These are phyloP conservation scores for Takashimella koratensis DNA, from an alignment of 1,284 basidiomycete species.

Conservation along the genomic window DNA sequence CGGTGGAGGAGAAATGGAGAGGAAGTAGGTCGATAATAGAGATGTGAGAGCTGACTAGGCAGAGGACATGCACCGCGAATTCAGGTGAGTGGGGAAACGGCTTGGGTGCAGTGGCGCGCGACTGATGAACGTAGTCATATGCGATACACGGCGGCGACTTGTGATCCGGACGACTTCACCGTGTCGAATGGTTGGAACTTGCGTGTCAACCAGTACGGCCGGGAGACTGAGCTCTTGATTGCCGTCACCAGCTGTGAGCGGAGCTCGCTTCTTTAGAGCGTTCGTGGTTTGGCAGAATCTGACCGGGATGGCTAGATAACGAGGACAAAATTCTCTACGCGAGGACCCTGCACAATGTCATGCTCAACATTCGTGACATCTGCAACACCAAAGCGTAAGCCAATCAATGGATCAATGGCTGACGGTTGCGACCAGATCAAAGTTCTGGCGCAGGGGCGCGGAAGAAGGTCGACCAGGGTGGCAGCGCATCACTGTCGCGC, in stretches of 20 bases:
- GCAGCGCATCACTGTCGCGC: slow-evolving; percentile 87
- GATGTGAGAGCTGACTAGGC: slow-evolving; percentile 1
- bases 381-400: slow-evolving; percentile 77
- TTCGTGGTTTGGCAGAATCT: no score
- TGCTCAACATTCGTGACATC: slow-evolving; percentile 97
- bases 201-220: slow-evolving; percentile 76
- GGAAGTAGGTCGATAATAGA: slow-evolving; percentile 8
- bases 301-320: slow-evolving; percentile 50
- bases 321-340: slow-evolving; percentile 89
- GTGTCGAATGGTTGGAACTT: slow-evolving; percentile 75
- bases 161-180: slow-evolving; percentile 87
- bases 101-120: not conserved
- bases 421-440: slow-evolving; percentile 54
- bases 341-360: slow-evolving; percentile 88
- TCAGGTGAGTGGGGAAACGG: slow-evolving; percentile 60
- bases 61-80: slow-evolving; percentile 66
- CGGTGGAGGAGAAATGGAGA: slow-evolving; percentile 74
- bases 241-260: slow-evolving; percentile 62
- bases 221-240: slow-evolving; percentile 89
- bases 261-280: not conserved
- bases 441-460: slow-evolving; percentile 80
- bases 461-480: slow-evolving; percentile 86
- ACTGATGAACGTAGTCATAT: slow-evolving; percentile 56
- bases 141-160: slow-evolving; percentile 79
- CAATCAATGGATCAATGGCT: not conserved